Evolutionary conservation across 2,329 filamentous ascomycete species (phyloP), one percentile per base, ranked within the genome.

Genomic region (Aspergillus floridensis): DNA sequence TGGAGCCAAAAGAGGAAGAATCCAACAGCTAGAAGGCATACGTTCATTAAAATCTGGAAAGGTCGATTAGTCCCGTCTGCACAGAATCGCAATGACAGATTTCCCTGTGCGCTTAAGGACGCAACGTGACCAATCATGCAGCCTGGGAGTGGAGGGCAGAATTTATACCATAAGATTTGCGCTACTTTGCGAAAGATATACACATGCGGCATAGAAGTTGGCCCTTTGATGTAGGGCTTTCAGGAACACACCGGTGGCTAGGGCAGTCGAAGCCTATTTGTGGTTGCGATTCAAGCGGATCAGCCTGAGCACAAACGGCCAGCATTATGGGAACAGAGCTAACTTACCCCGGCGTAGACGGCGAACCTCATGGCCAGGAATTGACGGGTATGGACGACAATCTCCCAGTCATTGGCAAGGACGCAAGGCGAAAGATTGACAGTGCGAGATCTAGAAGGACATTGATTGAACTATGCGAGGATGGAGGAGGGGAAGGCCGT

Each of bases 191-290:
- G 93, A 91, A 53, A 99, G 86, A 78, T 98, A 96, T 52, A 99
- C 95, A 79, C 92, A 95, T 66, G 95, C 93, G 57, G 93, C 96
- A 80, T 99, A 99, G 82, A 98, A 99, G 79, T 99, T 99, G 64
- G 95, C 89, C 65, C 95, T 87, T 79, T 98, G 91, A 72, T 95
- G 90, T 77, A 98, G 93, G 63, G 95, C 93, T 73, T 93, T 95
- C 59, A 96, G 79, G 61, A 97, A 84, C 60, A 96, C 92, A 69
- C 87, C 86, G 65, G 86, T 89, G 69, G 93, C 93, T 73, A 96
- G 87, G 77, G 88, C 88, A 75, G 90, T 88, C 57, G 93, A 97
- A 76, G 86, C 84, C 90, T 92, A 67, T 59, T 59, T 49, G 56
- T 49, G n/a, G 21, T n/a, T 31, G 53, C 41, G 46, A 49, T 41